Percentiles rank a stretch among this genome's conserved stretches.
These are phyloP conservation scores for Holtermannia corniformis DNA, from an alignment of 768 basidiomycete species.

Conservation along the genomic window DNA sequence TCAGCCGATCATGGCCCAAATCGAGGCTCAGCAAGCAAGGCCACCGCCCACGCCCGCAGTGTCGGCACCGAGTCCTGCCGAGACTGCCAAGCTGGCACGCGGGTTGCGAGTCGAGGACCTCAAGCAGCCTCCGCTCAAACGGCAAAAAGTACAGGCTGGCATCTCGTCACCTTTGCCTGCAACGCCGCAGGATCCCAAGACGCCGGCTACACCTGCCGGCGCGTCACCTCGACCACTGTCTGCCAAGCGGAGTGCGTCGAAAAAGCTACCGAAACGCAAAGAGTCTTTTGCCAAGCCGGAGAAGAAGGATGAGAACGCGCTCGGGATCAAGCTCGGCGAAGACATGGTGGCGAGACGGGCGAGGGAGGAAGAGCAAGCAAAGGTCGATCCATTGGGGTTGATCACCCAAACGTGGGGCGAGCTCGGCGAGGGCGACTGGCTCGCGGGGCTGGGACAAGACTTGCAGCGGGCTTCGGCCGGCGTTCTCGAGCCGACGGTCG, in stretches of 20 bases:
- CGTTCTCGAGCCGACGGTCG: not conserved
- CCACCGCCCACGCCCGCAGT: not conserved
- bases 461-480: not conserved
- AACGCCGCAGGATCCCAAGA: not conserved
- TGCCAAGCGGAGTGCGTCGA: not conserved
- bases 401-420: not conserved
- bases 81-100: not conserved
- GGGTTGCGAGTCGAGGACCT: not conserved
- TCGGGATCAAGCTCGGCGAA: not conserved
- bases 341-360: not conserved
- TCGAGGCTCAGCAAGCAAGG: not conserved
- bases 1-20: not conserved
- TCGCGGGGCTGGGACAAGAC: not conserved
- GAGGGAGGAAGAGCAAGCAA: not conserved
- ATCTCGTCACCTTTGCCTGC: not conserved
- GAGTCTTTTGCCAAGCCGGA: not conserved
- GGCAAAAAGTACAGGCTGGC: not conserved
- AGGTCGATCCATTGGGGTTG: not conserved
- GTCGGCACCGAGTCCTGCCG: not conserved
- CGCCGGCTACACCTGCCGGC: not conserved
- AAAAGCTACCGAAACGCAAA: not conserved
- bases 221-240: not conserved
- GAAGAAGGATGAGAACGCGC: not conserved
- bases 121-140: not conserved
- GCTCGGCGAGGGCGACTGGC: not conserved